These are phyloP conservation scores for Psidium guajava DNA, from an alignment of 345 rosid species.

Conservation along the genomic window DNA sequence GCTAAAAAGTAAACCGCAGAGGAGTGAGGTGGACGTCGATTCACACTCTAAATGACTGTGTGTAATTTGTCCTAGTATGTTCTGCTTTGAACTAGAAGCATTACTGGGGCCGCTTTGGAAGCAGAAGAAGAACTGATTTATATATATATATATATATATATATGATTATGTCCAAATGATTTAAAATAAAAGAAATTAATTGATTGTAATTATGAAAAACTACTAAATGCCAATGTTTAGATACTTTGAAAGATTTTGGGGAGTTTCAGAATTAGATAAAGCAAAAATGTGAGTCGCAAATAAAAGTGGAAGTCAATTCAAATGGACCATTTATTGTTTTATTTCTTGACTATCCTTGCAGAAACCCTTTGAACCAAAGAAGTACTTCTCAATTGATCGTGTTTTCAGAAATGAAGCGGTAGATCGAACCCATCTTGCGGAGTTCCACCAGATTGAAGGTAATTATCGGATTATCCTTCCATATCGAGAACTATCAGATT, in stretches of 20 bases:
- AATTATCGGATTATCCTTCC: background rate
- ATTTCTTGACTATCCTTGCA: background rate
- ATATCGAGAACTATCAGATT: background rate
- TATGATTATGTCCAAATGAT: background rate
- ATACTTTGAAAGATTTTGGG: background rate
- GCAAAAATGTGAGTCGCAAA: background rate
- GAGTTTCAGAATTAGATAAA: background rate
- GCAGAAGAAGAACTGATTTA: background rate
- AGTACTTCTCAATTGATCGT: slow-evolving; percentile 89
- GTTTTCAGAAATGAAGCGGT: slow-evolving; percentile 99
- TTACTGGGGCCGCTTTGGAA: background rate
- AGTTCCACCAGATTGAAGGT: slow-evolving; percentile 99
- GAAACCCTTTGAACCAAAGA: slow-evolving; percentile 64
- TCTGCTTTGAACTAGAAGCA: background rate
- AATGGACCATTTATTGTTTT: background rate
- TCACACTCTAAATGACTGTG: background rate
- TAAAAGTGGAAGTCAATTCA: background rate
- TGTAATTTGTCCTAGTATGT: background rate
- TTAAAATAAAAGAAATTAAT: background rate
- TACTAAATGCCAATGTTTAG: background rate
- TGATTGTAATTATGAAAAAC: background rate
- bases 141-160: background rate
- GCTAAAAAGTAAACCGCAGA: background rate
- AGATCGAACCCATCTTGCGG: slow-evolving; percentile 91
- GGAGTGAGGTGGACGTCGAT: background rate